A percentile compares a stretch with the other conserved stretches of the same genome.
Evolutionary conservation across 495 filamentous ascomycete genomes (phyloP).

Genomic region (Articulospora tetracladia): DNA sequence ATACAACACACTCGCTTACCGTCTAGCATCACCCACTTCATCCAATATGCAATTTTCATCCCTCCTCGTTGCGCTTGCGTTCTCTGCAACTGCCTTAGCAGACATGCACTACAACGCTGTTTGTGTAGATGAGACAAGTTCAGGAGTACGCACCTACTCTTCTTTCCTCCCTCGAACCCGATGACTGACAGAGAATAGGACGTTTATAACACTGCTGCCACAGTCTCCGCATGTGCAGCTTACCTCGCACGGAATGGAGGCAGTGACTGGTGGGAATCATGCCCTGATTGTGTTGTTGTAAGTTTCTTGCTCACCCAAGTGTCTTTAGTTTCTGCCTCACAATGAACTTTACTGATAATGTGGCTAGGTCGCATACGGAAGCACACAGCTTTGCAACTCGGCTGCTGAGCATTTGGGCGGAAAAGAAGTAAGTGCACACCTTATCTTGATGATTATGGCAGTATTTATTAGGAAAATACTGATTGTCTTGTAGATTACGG

Average conservation of each 20-base stretch:
- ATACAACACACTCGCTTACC: neutral
- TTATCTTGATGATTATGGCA: neutral
- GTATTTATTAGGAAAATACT: neutral
- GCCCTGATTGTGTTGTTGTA: slow-evolving; percentile 13
- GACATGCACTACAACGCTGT: slow-evolving; percentile 4
- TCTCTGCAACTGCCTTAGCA: neutral
- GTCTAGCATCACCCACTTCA: neutral
- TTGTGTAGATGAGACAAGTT: neutral
- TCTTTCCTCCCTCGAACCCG: neutral
- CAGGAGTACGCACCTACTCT: neutral
- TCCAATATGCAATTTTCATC: slow-evolving; percentile 1
- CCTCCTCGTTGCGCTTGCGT: neutral
- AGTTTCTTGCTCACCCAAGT: neutral
- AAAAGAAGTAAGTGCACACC: neutral
- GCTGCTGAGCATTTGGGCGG: slow-evolving; percentile 4
- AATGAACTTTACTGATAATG: too few relatives aligned
- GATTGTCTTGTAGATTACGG: neutral
- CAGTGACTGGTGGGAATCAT: slow-evolving; percentile 1
- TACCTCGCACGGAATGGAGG: slow-evolving; percentile 4
- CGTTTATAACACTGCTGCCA: slow-evolving; percentile 1
- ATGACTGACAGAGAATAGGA: too few relatives aligned
- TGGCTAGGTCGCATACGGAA: neutral
- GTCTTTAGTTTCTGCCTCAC: neutral
- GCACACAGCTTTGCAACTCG: slow-evolving; percentile 1
- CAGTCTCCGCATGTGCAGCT: neutral